Conservation (phyloP, 768 basidiomycete genomes). For the Termitomyces sp. region DNA sequence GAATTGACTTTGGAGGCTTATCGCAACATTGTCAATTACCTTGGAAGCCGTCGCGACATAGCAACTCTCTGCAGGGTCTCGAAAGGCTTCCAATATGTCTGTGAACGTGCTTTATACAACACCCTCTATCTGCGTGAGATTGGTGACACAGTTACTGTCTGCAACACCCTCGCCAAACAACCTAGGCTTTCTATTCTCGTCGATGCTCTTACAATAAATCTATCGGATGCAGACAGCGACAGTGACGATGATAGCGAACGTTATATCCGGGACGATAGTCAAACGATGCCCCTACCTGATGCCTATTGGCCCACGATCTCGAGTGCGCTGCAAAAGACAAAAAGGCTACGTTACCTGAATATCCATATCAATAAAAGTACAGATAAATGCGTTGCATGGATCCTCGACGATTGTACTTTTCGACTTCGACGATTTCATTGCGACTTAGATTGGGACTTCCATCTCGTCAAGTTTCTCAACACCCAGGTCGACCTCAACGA, state of each 20-base stretch:
- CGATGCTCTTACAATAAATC: constrained; percentile 46
- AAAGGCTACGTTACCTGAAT: constrained; percentile 45
- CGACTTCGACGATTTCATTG: constrained; percentile 58
- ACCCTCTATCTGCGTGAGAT: constrained; percentile 43
- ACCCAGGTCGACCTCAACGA: constrained; percentile 42
- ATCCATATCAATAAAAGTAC: constrained; percentile 37
- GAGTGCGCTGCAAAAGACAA: constrained; percentile 40
- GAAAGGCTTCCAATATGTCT: constrained; percentile 45
- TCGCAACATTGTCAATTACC: constrained; percentile 49
- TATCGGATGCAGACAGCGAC: constrained; percentile 26
- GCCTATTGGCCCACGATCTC: constrained; percentile 49
- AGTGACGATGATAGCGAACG: constrained; percentile 23
- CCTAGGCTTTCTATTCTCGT: constrained; percentile 48
- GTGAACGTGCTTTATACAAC: constrained; percentile 57
- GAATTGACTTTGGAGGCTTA: constrained; percentile 55
- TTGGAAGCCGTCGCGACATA: constrained; percentile 48
- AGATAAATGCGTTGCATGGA: constrained; percentile 32
- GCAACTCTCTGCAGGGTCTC: constrained; percentile 54
- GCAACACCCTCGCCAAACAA: constrained; percentile 37
- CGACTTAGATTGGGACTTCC: constrained; percentile 59
- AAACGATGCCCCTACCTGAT: constrained; percentile 20
- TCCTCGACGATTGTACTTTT: constrained; percentile 39
- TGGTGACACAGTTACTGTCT: constrained; percentile 35
- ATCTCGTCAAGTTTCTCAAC: constrained; percentile 49
- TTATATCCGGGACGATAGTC: constrained; percentile 18